Percentiles rank a stretch among this genome's conserved stretches.
Conservation (phyloP, 495 filamentous ascomycete species). For the Aspergillus biplanus region DNA sequence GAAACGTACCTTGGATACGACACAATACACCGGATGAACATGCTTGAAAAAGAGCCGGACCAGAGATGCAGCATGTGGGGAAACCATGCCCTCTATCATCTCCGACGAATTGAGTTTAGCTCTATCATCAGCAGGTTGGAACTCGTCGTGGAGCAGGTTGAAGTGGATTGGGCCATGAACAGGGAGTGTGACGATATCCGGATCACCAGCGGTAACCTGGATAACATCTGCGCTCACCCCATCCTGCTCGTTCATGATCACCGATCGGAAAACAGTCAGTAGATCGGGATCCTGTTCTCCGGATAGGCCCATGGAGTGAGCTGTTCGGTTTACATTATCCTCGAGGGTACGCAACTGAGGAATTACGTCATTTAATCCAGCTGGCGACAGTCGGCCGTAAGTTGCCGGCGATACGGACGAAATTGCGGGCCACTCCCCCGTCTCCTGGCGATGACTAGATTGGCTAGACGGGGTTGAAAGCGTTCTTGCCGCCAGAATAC, state of each 20-base stretch:
- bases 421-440: not conserved
- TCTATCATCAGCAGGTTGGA: conserved; percentile 5
- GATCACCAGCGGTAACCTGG: conserved; percentile 7
- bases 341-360: conserved; percentile 7
- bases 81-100: conserved; percentile 12
- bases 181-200: not conserved
- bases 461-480: not conserved
- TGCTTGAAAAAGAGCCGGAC: conserved; percentile 14
- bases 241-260: conserved; percentile 14
- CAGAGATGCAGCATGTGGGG: conserved; percentile 5
- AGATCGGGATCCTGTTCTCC: conserved; percentile 15
- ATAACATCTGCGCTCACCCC: conserved; percentile 17
- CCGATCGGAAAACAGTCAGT: conserved; percentile 9
- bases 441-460: not conserved
- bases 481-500: not conserved
- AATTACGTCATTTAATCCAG: not conserved
- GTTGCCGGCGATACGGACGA: not conserved
- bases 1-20: conserved; percentile 12
- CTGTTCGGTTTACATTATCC: conserved; percentile 13
- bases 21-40: conserved; percentile 13
- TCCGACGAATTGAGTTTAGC: conserved; percentile 2
- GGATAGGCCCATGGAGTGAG: conserved; percentile 6
- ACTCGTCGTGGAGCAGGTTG: conserved; percentile 11
- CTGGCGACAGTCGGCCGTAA: not conserved
- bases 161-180: conserved; percentile 9